Base-by-base conservation (phyloP, 78 protist species). In the Trichosphaerium sp. region DNA sequence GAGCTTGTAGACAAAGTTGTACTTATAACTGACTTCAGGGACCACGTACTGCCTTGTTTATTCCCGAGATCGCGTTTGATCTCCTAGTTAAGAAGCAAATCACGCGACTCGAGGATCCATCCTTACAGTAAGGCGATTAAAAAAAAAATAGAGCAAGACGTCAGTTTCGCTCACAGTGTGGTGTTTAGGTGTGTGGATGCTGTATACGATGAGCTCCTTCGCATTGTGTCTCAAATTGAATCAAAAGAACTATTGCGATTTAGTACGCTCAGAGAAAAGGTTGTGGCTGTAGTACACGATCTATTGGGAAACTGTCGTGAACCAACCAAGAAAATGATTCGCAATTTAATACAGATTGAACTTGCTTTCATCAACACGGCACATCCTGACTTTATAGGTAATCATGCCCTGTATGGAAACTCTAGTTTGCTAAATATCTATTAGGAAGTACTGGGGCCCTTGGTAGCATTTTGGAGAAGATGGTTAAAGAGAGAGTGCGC, bases 61-160 rank as follows among this genome's bases (percentile, higher is more conserved):
- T 89, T 10, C 93, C 99, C 32, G 96, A 92, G 56, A 80, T 40
- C 44, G 77, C 91, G 5, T 95, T 95, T 40, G 96, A 92, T 68
- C 14, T 74, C 2, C 71, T 95, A 10, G 88, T 83, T 29, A 80
- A 82, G 52, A 54, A 55, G 37, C 94, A 91, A 23, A 76, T 95
- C 25, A 69, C 47, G 42, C 55, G 56, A 26, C 55, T 94, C 41
- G 78, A 81, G 49, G 80, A 66, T 25, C 98, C 98, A 6, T 52
- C 84, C 21, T 37, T 72, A 29, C 80, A 73, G n/a, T n/a, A n/a
- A n/a, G n/a, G n/a, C n/a, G n/a, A n/a, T n/a, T n/a, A n/a, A n/a
- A n/a, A n/a, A n/a, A n/a, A n/a, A 44, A 44, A n/a, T 44, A 44
- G 21, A 44, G 51, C 21, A 44, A 44, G 18, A n/a, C 29, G 21